Evolutionary conservation across 73 alveolate species (phyloP).

Genomic region (Paramecium tetraurelia): DNA sequence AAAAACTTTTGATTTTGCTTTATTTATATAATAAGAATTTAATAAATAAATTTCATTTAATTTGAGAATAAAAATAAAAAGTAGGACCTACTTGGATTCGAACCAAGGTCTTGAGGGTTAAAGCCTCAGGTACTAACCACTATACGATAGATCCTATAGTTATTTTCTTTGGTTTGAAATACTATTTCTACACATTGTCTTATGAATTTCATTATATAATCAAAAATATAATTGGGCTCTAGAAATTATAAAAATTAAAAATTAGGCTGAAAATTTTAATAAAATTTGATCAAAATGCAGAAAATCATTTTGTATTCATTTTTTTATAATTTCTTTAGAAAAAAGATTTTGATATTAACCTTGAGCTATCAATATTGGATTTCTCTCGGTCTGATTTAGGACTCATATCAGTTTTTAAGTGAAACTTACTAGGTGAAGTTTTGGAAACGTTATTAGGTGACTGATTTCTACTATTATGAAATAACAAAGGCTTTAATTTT

Average conservation of each 20-base stretch:
- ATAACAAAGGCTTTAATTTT: not conserved
- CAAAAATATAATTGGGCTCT: too few relatives aligned
- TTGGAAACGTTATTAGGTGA: not conserved
- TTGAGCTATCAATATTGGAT: not conserved
- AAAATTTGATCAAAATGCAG: too few relatives aligned
- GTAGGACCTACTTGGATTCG: slow-evolving; percentile 57
- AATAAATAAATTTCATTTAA: not conserved
- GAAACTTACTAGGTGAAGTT: not conserved
- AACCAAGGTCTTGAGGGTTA: slow-evolving; percentile 61
- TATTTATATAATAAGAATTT: not conserved
- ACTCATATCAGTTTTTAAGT: not conserved
- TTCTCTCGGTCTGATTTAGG: not conserved
- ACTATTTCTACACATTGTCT: not conserved
- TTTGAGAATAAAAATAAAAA: not conserved
- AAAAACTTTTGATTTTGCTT: not conserved
- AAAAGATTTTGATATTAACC: not conserved
- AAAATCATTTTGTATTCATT: not conserved
- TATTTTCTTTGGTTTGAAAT: not conserved
- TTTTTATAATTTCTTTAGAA: not conserved
- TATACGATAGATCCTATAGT: slow-evolving; percentile 52
- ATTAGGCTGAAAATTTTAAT: too few relatives aligned
- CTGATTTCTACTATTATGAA: not conserved
- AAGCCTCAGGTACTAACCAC: slow-evolving; percentile 60
- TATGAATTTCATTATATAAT: too few relatives aligned
- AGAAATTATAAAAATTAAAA: too few relatives aligned